These are phyloP conservation scores for Wickerhamiella kurtzmanii DNA, from an alignment of 805 yeast species.

Conservation along the genomic window DNA sequence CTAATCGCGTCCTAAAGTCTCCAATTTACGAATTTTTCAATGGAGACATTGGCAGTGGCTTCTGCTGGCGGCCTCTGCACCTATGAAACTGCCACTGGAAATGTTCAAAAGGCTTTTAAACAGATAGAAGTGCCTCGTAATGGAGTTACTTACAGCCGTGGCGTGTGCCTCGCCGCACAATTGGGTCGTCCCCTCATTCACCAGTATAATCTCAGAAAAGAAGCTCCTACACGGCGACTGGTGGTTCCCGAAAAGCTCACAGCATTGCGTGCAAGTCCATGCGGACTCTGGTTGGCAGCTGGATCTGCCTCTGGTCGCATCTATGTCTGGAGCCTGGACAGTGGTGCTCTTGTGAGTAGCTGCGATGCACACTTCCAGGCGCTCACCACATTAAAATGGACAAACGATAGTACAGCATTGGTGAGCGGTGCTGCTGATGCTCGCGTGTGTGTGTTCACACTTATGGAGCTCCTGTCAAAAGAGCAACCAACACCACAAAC, in stretches of 20 bases:
- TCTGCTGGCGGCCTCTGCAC: constrained; percentile 10
- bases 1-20: not conserved
- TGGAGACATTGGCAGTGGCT: constrained; percentile 8
- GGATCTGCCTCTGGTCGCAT: constrained; percentile 65
- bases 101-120: constrained; percentile 14
- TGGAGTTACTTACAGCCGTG: constrained; percentile 4
- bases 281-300: constrained; percentile 41
- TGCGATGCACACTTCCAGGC: constrained; percentile 71
- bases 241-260: constrained; percentile 72
- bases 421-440: constrained; percentile 75
- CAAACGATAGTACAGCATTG: constrained; percentile 50
- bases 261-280: constrained; percentile 37
- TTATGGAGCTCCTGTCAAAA: constrained; percentile 40
- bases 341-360: constrained; percentile 61
- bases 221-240: constrained; percentile 56
- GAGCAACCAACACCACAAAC: constrained; percentile 24
- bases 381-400: constrained; percentile 44
- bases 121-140: constrained; percentile 10
- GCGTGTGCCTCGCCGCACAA: constrained; percentile 40
- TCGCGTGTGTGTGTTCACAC: constrained; percentile 55
- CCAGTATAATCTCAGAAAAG: constrained; percentile 51
- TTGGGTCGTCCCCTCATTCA: constrained; percentile 61
- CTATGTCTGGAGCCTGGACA: constrained; percentile 71
- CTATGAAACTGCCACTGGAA: constrained; percentile 25
- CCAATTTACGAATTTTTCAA: not conserved